A percentile compares a stretch with the other conserved stretches of the same genome.
Conservation (phyloP, 2,329 filamentous ascomycete species). For the Sphaerulina populicola region DNA sequence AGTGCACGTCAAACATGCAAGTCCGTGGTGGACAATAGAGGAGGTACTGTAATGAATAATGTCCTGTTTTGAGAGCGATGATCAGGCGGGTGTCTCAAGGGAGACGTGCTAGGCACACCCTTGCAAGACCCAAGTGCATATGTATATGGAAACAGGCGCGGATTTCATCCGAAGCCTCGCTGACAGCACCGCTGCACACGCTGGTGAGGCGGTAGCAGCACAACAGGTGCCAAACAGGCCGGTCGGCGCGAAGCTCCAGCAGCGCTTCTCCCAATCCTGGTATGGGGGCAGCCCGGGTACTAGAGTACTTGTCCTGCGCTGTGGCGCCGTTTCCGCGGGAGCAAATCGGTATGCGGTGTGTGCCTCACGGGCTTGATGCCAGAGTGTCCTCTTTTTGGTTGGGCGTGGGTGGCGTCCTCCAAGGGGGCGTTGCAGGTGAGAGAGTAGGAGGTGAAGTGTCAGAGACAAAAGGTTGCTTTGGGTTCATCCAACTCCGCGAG, state of each 20-base stretch:
- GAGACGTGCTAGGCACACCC: conserved; percentile 12
- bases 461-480: no score
- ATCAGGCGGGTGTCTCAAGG: conserved; percentile 4
- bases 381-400: conserved; percentile 6
- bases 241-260: conserved; percentile 2
- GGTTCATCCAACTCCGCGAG: background rate
- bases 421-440: no score
- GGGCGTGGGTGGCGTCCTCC: background rate
- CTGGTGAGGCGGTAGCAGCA: background rate
- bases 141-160: conserved; percentile 9
- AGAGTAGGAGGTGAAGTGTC: no score
- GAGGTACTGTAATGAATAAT: background rate
- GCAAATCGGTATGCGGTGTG: background rate
- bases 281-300: background rate
- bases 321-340: conserved; percentile 7
- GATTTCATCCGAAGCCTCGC: background rate
- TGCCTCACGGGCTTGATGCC: background rate
- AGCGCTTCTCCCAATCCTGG: conserved; percentile 1
- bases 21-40: background rate
- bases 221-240: background rate
- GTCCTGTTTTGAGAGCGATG: background rate
- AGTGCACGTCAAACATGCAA: conserved; percentile 10
- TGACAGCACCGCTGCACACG: conserved; percentile 1
- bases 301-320: background rate
- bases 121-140: conserved; percentile 4